Percentiles rank a stretch among this genome's conserved stretches.
phyloP scores from a whole-genome alignment of 1,139 yeast genomes.

The Waltiozyma sp. region DNA sequence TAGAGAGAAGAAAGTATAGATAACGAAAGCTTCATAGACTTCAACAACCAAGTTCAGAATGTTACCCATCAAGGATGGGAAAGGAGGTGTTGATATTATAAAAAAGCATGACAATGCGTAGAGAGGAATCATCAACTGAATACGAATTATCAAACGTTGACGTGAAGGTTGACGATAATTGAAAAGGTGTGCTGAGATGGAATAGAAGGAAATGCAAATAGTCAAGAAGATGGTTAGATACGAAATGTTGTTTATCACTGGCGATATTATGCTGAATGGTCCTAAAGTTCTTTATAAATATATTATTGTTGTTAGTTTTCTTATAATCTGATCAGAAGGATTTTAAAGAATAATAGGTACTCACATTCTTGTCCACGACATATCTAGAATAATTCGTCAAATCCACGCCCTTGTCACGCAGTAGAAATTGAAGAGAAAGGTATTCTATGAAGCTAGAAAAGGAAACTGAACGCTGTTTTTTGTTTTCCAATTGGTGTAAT shows the following conservation, averaged over 20 bases:
- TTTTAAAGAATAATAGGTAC: too few relatives aligned
- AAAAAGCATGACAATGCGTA: constrained; percentile 47
- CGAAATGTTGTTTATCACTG: background rate
- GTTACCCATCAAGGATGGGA: constrained; percentile 55
- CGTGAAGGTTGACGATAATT: constrained; percentile 86
- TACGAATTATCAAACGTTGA: constrained; percentile 77
- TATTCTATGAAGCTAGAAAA: too few relatives aligned
- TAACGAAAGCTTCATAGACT: constrained; percentile 90
- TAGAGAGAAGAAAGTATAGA: constrained; percentile 81
- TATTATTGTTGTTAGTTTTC: too few relatives aligned
- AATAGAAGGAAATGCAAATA: constrained; percentile 19
- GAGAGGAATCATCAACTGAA: constrained; percentile 49
- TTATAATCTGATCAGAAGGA: too few relatives aligned
- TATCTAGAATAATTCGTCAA: too few relatives aligned
- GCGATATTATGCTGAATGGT: background rate
- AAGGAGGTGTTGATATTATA: constrained; percentile 39
- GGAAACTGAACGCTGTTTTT: too few relatives aligned
- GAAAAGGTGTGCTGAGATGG: constrained; percentile 29
- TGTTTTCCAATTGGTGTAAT: too few relatives aligned
- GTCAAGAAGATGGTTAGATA: constrained; percentile 14
- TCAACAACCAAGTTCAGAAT: constrained; percentile 39
- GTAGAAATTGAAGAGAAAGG: too few relatives aligned
- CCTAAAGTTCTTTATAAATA: too few relatives aligned
- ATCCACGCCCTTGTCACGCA: too few relatives aligned
- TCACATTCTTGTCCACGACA: too few relatives aligned